A percentile compares a stretch with the other conserved stretches of the same genome.
Conservation (phyloP, 1,139 yeast species). For the Lodderomyces oxycetoniae region DNA sequence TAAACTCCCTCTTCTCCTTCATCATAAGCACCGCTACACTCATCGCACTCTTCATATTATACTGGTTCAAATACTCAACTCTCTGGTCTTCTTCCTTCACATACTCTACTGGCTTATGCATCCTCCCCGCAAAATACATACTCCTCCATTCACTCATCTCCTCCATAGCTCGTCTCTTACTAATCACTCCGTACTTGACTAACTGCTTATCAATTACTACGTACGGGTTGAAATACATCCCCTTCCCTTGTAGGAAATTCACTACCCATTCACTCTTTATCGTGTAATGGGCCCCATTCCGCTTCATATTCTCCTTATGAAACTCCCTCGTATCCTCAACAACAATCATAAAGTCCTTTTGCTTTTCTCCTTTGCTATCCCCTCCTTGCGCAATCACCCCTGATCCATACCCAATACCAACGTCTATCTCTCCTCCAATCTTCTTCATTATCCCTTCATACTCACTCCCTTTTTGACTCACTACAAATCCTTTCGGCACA, state of each 20-base stretch:
- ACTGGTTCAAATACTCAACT: conserved; percentile 64
- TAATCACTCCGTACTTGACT: conserved; percentile 84
- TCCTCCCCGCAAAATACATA: conserved; percentile 83
- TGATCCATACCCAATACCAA: conserved; percentile 81
- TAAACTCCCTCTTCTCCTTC: conserved; percentile 29
- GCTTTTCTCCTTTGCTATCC: conserved; percentile 23
- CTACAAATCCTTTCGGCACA: conserved; percentile 23
- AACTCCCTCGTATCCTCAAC: conserved; percentile 71
- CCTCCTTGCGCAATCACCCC: conserved; percentile 84
- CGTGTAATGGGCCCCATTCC: conserved; percentile 74
- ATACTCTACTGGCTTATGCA: conserved; percentile 89
- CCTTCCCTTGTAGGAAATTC: conserved; percentile 70
- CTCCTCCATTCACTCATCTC: conserved; percentile 83
- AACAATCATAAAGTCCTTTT: conserved; percentile 82
- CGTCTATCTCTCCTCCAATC: conserved; percentile 66
- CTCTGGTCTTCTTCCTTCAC: conserved; percentile 43
- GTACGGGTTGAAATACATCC: conserved; percentile 91
- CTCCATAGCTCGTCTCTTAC: conserved; percentile 51
- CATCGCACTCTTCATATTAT: conserved; percentile 74
- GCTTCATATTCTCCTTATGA: conserved; percentile 66
- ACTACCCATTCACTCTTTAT: conserved; percentile 59
- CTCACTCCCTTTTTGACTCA: conserved; percentile 50
- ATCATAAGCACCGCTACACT: conserved; percentile 63
- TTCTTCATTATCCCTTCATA: conserved; percentile 48
- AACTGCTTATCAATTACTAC: conserved; percentile 50